phyloP scores from a whole-genome alignment of 257 asterid genomes.

The Solanum etuberosum region DNA sequence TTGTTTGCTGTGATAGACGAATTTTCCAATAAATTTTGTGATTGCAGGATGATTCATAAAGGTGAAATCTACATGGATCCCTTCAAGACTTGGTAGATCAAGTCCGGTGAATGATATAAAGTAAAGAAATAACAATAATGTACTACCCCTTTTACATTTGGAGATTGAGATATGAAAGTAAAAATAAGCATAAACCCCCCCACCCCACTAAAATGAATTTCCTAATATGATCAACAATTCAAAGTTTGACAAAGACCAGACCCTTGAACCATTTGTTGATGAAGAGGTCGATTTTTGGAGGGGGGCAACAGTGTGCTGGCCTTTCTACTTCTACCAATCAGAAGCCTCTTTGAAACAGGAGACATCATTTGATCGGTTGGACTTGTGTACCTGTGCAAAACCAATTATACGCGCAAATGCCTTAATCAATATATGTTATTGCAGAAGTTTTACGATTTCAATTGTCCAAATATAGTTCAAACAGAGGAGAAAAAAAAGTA shows the following conservation, averaged over 20 bases:
- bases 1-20: background rate
- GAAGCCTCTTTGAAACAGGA: constrained; percentile 50
- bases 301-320: constrained; percentile 43
- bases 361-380: constrained; percentile 74
- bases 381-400: constrained; percentile 39
- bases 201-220: background rate
- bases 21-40: background rate
- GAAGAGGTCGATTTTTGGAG: constrained; percentile 18
- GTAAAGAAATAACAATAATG: background rate
- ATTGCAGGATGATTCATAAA: background rate
- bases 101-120: background rate
- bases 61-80: background rate
- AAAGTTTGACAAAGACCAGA: constrained; percentile 1
- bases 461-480: background rate
- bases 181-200: background rate
- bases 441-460: background rate
- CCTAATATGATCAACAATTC: background rate
- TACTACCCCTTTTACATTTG: background rate
- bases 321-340: constrained; percentile 25
- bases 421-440: background rate
- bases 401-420: background rate
- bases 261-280: constrained; percentile 13
- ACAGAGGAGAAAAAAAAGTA: background rate
- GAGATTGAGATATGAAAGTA: background rate
- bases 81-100: background rate